Evolutionary conservation across 345 rosid species (phyloP), one percentile per base, ranked within the genome.

Genomic region (Turritis glabra): DNA sequence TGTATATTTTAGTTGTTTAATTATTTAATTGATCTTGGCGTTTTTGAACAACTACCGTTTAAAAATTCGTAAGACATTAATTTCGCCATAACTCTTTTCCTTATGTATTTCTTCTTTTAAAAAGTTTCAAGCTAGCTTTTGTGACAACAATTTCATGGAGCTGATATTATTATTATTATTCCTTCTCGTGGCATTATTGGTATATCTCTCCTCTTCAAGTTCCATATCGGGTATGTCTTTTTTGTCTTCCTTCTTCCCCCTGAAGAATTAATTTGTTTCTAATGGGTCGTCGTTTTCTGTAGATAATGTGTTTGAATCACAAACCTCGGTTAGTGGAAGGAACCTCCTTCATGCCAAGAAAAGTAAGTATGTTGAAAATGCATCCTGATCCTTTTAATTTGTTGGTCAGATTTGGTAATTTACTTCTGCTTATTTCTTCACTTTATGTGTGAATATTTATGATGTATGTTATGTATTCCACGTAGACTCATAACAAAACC

Each of bases 291-390:
- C 18, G 8, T n/a, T 43, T 15, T 15, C 7, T 82, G 62, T 85
- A 88, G 92, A 79, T 77, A 70, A 43, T 19, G 67, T 81, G 71
- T 83, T 87, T 13, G 72, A 78, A 70, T 86, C 83, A 64, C 81
- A 69, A 47, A 67, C 63, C 66, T 77, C 73, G 47, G 73, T 69
- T 63, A 60, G 75, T 47, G 83, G 84, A 64, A 84, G 93, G 62
- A 88, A 60, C 72, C 89, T 90, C 46, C 92, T 88, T 57, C 85
- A 84, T 76, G 77, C 94, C 58, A 85, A 77, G 82, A 88, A 90
- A 86, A 81, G 96, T 90, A 76, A 44, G 84, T 59, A 25, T 58
- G 38, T 48, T n/a, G n/a, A 8, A 8, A 14, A 30, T 67, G 8
- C 59, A 32, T 69, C 13, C 8, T 64, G 18, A 17, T 66, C 48